Percentiles rank a stretch among this genome's conserved stretches.
Conservation (phyloP, 108 stramenopile genomes). For the Cyclotella atomus region DNA sequence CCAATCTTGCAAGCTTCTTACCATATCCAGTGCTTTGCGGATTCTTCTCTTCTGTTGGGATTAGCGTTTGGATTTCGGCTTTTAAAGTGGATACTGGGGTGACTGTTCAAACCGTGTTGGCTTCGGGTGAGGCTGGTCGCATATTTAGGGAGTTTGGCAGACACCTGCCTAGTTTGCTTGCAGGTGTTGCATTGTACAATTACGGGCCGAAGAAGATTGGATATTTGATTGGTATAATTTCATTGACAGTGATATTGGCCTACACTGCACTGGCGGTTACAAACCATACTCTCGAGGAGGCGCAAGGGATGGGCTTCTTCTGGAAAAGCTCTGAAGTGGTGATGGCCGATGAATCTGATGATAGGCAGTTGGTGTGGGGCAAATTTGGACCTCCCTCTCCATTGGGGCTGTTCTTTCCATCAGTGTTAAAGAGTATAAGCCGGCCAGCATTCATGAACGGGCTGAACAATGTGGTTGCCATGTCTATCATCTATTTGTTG, state of each 20-base stretch:
- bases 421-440: constrained; percentile 46
- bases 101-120: constrained; percentile 37
- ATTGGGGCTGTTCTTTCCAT: constrained; percentile 43
- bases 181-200: constrained; percentile 54
- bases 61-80: constrained; percentile 68
- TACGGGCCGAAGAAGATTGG: constrained; percentile 65
- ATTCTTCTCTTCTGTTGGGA: constrained; percentile 77
- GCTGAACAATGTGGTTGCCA: constrained; percentile 53
- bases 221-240: constrained; percentile 53
- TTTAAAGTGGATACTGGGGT: constrained; percentile 61
- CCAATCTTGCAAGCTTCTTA: constrained; percentile 65
- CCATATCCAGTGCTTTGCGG: constrained; percentile 80
- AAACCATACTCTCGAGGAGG: constrained; percentile 53
- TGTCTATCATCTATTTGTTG: constrained; percentile 75
- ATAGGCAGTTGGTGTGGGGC: constrained; percentile 35
- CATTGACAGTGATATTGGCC: constrained; percentile 45
- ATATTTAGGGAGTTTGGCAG: constrained; percentile 38
- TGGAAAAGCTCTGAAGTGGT: constrained; percentile 65
- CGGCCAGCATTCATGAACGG: constrained; percentile 68
- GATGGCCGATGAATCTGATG: constrained; percentile 15
- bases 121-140: constrained; percentile 39
- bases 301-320: constrained; percentile 59
- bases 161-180: constrained; percentile 59
- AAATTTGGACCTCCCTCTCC: constrained; percentile 55
- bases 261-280: constrained; percentile 54